Conservation (phyloP, 176 grass and related monocot species). For the Zoysia japonica region DNA sequence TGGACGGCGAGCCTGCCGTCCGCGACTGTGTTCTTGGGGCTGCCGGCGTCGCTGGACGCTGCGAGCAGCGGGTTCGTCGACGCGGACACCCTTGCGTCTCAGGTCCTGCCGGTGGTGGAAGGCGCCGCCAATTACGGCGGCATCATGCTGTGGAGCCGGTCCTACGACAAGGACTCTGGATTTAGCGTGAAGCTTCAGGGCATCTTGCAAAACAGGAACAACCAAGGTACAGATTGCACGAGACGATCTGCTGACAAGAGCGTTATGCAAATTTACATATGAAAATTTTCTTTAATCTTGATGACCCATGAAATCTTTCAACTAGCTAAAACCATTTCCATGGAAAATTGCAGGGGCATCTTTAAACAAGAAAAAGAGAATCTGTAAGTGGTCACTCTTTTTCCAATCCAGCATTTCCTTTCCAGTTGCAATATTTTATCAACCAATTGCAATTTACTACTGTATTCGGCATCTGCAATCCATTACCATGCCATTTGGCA, state of each 20-base stretch:
- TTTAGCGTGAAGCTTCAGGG: slow-evolving; percentile 49
- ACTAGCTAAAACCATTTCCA: not conserved
- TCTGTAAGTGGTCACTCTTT: slow-evolving; percentile 21
- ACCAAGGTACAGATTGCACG: slow-evolving; percentile 3
- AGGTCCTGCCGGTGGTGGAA: slow-evolving; percentile 55
- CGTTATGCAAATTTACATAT: not conserved
- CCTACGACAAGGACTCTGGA: slow-evolving; percentile 39
- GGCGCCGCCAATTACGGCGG: slow-evolving; percentile 50
- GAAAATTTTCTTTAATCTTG: not conserved
- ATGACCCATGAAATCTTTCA: not conserved
- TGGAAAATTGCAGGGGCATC: slow-evolving; percentile 34
- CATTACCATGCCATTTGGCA: not conserved
- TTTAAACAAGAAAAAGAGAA: slow-evolving; percentile 24
- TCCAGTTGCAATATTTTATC: not conserved
- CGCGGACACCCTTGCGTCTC: slow-evolving; percentile 31
- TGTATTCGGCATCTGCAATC: not conserved
- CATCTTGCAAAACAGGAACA: slow-evolving; percentile 25
- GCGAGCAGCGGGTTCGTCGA: slow-evolving; percentile 56
- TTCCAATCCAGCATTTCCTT: not conserved
- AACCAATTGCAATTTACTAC: not conserved
- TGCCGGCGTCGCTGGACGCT: slow-evolving; percentile 52
- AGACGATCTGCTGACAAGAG: not conserved
- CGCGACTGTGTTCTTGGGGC: slow-evolving; percentile 48
- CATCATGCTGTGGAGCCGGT: slow-evolving; percentile 72
- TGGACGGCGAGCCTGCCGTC: slow-evolving; percentile 46